Conservation (phyloP, 169 alveolate genomes). For the Cryptosporidium sp. region DNA sequence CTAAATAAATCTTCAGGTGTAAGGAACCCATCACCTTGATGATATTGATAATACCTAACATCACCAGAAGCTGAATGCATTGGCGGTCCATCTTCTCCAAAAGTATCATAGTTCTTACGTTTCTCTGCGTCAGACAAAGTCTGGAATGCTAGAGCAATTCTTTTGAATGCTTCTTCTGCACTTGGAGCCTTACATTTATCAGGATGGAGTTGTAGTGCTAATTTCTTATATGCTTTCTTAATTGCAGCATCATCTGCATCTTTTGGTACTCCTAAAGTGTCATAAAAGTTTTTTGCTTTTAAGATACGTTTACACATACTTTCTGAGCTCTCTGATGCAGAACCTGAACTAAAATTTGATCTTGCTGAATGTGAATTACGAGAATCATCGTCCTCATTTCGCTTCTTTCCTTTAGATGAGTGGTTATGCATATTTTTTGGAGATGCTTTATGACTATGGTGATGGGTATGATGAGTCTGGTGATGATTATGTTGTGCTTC, state of each 20-base stretch:
- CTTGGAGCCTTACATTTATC: constrained; percentile 95
- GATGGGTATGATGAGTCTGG: neutral
- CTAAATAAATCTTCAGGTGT: constrained; percentile 86
- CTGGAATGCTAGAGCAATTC: constrained; percentile 92
- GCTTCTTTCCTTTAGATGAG: neutral
- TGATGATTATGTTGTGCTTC: neutral
- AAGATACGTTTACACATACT: constrained; percentile 84
- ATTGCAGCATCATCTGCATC: constrained; percentile 90
- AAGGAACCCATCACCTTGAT: constrained; percentile 80
- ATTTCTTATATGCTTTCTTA: constrained; percentile 93
- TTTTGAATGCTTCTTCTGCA: constrained; percentile 95
- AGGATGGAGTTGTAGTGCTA: constrained; percentile 96
- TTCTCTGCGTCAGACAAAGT: constrained; percentile 90
- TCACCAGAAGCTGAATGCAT: constrained; percentile 64
- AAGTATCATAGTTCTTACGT: constrained; percentile 89
- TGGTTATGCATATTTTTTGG: neutral
- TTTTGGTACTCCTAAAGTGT: constrained; percentile 90
- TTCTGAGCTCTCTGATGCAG: constrained; percentile 39
- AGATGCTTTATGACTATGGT: neutral
- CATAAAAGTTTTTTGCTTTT: constrained; percentile 90
- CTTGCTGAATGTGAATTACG: neutral
- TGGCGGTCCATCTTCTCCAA: constrained; percentile 80
- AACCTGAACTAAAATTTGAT: neutral
- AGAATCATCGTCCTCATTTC: neutral
- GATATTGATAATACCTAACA: constrained; percentile 81